phyloP scores from a whole-genome alignment of 2,329 filamentous ascomycete species.

The Dactylonectria estremocensis region DNA sequence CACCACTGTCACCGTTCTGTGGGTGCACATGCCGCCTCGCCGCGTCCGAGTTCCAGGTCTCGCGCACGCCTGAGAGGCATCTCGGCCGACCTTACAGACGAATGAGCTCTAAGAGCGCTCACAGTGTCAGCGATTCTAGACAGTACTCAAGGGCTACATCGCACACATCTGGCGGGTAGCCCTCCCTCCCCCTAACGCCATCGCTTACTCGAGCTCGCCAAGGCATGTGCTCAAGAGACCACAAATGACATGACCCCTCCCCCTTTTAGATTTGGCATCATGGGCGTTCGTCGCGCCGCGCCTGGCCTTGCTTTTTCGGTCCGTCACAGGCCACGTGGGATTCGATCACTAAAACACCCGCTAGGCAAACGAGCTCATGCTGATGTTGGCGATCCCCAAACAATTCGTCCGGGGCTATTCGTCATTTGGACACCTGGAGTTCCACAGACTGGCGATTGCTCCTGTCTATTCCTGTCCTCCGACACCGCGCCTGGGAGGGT shows the following conservation, averaged over 20 bases:
- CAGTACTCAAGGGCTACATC: constrained; percentile 45
- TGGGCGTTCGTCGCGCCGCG: constrained; percentile 27
- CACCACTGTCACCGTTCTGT: constrained; percentile 9
- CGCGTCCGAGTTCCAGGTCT: constrained; percentile 17
- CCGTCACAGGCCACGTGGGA: constrained; percentile 47
- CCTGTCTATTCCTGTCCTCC: background rate
- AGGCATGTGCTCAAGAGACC: constrained; percentile 23
- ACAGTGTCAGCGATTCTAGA: constrained; percentile 45
- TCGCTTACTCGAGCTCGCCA: constrained; percentile 42
- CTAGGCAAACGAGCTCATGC: constrained; percentile 31
- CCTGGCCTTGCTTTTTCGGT: constrained; percentile 35
- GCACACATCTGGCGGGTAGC: background rate
- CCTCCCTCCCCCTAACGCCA: constrained; percentile 30
- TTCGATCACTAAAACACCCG: constrained; percentile 35
- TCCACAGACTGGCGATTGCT: background rate
- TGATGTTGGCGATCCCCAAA: constrained; percentile 35
- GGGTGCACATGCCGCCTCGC: background rate
- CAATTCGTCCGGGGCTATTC: constrained; percentile 23
- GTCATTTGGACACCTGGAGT: constrained; percentile 15
- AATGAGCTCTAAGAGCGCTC: constrained; percentile 39
- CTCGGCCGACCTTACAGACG: constrained; percentile 43
- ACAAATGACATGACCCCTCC: constrained; percentile 23
- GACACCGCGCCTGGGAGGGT: background rate
- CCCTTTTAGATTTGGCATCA: constrained; percentile 5
- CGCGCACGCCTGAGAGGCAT: constrained; percentile 28